Percentiles rank a stretch among this genome's conserved stretches.
Evolutionary conservation across 2,329 filamentous ascomycete species (phyloP).

Genomic region (Pseudocercospora musae): DNA sequence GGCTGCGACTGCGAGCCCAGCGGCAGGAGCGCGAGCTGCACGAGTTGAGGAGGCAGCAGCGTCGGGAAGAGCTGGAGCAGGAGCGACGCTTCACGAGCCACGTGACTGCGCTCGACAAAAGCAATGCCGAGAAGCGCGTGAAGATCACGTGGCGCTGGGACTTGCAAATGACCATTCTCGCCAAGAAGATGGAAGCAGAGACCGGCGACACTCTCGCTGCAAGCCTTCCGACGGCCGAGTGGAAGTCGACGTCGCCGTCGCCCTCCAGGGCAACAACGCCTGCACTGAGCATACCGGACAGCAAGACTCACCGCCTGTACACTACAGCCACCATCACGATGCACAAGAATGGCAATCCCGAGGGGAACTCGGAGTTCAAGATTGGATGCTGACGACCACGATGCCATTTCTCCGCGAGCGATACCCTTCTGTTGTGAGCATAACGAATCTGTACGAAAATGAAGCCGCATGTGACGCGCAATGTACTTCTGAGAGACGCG

Average conservation of each 20-base stretch:
- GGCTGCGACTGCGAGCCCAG: constrained; percentile 36
- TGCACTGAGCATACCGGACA: neutral
- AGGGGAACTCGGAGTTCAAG: constrained; percentile 10
- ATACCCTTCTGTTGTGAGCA: neutral
- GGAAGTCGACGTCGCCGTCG: constrained; percentile 7
- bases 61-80: constrained; percentile 35
- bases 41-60: constrained; percentile 35
- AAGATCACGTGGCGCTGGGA: constrained; percentile 39
- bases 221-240: constrained; percentile 17
- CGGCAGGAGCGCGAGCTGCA: constrained; percentile 42
- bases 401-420: neutral
- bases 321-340: constrained; percentile 1
- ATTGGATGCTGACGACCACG: constrained; percentile 1
- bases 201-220: constrained; percentile 5
- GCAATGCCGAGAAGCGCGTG: constrained; percentile 35
- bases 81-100: constrained; percentile 32
- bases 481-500: too few relatives aligned
- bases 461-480: too few relatives aligned
- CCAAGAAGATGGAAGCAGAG: constrained; percentile 28
- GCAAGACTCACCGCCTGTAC: neutral
- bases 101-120: constrained; percentile 18
- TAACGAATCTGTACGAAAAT: neutral
- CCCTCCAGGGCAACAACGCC: constrained; percentile 5
- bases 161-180: constrained; percentile 40
- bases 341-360: neutral